Evolutionary conservation across 1,284 basidiomycete genomes (phyloP).

Genomic region (Austropuccinia psidii): DNA sequence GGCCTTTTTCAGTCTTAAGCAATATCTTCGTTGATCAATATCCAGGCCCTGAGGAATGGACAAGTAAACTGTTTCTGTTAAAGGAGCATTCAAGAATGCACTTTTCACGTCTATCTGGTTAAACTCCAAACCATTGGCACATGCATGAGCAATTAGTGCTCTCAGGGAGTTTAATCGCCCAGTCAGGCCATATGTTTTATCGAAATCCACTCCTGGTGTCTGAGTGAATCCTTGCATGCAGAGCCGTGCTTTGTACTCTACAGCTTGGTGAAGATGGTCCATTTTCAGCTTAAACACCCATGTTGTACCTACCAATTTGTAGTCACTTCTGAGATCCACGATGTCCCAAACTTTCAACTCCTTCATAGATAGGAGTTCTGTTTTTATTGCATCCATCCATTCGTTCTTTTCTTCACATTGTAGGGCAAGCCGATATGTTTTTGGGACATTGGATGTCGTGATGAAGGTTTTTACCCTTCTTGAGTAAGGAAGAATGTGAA

Average conservation of each 20-base stretch:
- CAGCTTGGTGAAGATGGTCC: too few species aligned
- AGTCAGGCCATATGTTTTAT: neutral
- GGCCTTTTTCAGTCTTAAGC: neutral
- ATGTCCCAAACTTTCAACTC: too few species aligned
- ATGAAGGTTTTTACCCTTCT: too few species aligned
- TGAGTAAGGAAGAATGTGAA: too few species aligned
- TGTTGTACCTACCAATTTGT: too few species aligned
- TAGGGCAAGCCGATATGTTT: too few species aligned
- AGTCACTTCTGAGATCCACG: too few species aligned
- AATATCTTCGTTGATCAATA: neutral
- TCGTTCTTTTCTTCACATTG: too few species aligned
- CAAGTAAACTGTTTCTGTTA: neutral
- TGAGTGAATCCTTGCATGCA: neutral
- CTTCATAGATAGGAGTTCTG: too few species aligned
- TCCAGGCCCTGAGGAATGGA: neutral
- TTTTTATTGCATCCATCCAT: too few species aligned
- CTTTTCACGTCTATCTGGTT: neutral
- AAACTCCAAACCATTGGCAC: neutral
- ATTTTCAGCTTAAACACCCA: neutral
- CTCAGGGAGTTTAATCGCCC: neutral
- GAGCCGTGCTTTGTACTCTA: neutral
- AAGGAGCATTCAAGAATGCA: neutral
- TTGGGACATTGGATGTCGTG: too few species aligned
- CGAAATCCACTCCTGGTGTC: neutral
- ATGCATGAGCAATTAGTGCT: neutral